Evolutionary conservation across 1,284 basidiomycete species (phyloP), one percentile per base, ranked within the genome.

Genomic region (Gymnopus androsaceus): DNA sequence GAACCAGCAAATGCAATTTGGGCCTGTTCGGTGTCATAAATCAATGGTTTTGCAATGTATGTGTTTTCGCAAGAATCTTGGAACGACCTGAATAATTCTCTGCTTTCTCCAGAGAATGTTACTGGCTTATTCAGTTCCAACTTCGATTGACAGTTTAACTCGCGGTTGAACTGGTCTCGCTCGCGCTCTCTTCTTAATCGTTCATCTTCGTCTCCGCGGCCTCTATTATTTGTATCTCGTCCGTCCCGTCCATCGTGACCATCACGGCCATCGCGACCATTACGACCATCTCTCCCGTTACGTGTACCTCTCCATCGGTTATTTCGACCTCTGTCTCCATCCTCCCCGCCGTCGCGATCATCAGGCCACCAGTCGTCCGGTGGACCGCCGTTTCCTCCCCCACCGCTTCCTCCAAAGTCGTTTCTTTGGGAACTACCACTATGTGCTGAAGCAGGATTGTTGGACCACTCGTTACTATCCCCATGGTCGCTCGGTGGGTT

Each of bases 81-180:
- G 33, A 54, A 54, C 9, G 14, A 15, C n/a, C 30, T 11, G 12
- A 9, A 54, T 46, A 46, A 27, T 11, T 31, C 33, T 17, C 41
- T 14, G 4, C 46, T 46, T 8, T 23, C 31, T 6, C 52, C 52
- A 46, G 44, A 27, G 33, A 54, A 54, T 4, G 23, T 12, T 15
- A 19, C 21, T 1, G 52, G 52, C 30, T 54, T 54, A 8, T 15
- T 45, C 7, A 54, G 36, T 3, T 54, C 52, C 23, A 54, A 17
- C 21, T 54, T 54, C 4, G 52, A 33, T 37, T 54, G 31, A 1
- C 48, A 3, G 14, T 36, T 31, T n/a, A 50, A 37, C 37, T 17
- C 33, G n/a, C n/a, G n/a, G n/a, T n/a, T n/a, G n/a, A n/a, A n/a
- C n/a, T n/a, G n/a, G 8, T 50, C 48, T 28, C 25, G 8, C 42